Evolutionary conservation across 2,329 filamentous ascomycete genomes (phyloP).

Genomic region (Alternaria rosae): DNA sequence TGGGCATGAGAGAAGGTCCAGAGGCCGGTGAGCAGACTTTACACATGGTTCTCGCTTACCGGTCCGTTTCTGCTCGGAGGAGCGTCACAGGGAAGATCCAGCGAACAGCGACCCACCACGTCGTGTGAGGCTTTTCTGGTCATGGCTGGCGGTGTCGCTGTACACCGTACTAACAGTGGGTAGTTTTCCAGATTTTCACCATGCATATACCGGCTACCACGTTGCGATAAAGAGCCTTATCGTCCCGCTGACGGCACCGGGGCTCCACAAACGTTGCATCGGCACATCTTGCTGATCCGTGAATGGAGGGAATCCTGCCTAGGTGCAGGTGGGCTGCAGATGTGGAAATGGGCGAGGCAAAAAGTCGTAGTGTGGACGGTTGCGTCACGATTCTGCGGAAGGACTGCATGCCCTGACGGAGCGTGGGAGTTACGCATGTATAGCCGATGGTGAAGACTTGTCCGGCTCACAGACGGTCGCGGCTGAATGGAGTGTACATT

Average conservation of each 20-base stretch:
- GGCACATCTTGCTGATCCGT: slow-evolving; percentile 21
- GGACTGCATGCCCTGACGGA: background rate
- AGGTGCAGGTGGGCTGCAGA: slow-evolving; percentile 23
- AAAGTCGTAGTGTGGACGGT: slow-evolving; percentile 14
- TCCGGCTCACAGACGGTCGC: slow-evolving; percentile 1
- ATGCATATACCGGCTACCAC: slow-evolving; percentile 28
- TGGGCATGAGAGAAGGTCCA: background rate
- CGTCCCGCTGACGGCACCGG: slow-evolving; percentile 26
- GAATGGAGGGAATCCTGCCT: slow-evolving; percentile 27
- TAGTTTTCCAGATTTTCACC: slow-evolving; percentile 23
- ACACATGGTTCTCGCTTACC: slow-evolving; percentile 2
- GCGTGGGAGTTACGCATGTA: background rate
- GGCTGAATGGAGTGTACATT: slow-evolving; percentile 4
- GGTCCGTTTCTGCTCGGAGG: background rate
- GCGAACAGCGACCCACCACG: slow-evolving; percentile 30
- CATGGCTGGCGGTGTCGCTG: slow-evolving; percentile 11
- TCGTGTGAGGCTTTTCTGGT: slow-evolving; percentile 22
- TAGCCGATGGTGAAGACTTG: background rate
- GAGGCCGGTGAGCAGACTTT: background rate
- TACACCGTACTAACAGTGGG: slow-evolving; percentile 21
- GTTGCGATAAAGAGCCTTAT: slow-evolving; percentile 34
- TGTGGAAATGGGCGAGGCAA: slow-evolving; percentile 13
- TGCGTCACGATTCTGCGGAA: slow-evolving; percentile 25
- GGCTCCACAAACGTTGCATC: slow-evolving; percentile 32
- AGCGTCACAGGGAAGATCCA: slow-evolving; percentile 8